Conservation (phyloP, 2,329 filamentous ascomycete species). For the Purpureocillium lavendulum region DNA sequence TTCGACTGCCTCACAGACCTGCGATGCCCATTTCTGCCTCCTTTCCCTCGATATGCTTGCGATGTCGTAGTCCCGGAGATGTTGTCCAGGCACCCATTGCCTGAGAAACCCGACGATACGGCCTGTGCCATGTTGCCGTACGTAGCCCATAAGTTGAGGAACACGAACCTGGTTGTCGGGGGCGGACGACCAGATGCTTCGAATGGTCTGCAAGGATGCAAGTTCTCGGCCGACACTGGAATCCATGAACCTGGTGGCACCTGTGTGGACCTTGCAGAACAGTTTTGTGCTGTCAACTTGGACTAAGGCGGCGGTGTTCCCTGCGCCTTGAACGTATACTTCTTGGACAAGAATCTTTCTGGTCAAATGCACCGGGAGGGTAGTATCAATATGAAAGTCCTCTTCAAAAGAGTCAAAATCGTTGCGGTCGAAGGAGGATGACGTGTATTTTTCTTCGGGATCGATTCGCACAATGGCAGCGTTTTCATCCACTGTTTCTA, state of each 20-base stretch:
- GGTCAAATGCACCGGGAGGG: slow-evolving; percentile 7
- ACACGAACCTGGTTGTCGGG: slow-evolving; percentile 5
- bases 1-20: slow-evolving; percentile 10
- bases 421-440: slow-evolving; percentile 1
- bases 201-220: slow-evolving; percentile 8
- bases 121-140: slow-evolving; percentile 5
- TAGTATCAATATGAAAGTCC: slow-evolving; percentile 5
- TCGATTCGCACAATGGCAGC: slow-evolving; percentile 8
- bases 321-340: slow-evolving; percentile 4
- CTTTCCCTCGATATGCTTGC: too few relatives aligned
- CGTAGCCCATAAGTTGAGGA: slow-evolving; percentile 10
- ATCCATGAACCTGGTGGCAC: slow-evolving; percentile 5
- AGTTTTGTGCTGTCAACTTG: slow-evolving; percentile 10
- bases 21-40: slow-evolving; percentile 7
- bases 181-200: slow-evolving; percentile 1
- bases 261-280: slow-evolving; percentile 13
- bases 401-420: slow-evolving; percentile 6
- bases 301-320: slow-evolving; percentile 6
- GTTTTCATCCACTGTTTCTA: slow-evolving; percentile 2
- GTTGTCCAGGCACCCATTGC: slow-evolving; percentile 10
- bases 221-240: slow-evolving; percentile 10
- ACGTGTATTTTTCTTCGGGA: slow-evolving; percentile 8
- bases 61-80: slow-evolving; percentile 5
- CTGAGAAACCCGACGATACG: slow-evolving; percentile 10
- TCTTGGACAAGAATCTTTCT: slow-evolving; percentile 7